Percentiles rank a stretch among this genome's conserved stretches.
Evolutionary conservation across 1,284 basidiomycete species (phyloP).

Genomic region (Apiotrichum akiyoshidainum): DNA sequence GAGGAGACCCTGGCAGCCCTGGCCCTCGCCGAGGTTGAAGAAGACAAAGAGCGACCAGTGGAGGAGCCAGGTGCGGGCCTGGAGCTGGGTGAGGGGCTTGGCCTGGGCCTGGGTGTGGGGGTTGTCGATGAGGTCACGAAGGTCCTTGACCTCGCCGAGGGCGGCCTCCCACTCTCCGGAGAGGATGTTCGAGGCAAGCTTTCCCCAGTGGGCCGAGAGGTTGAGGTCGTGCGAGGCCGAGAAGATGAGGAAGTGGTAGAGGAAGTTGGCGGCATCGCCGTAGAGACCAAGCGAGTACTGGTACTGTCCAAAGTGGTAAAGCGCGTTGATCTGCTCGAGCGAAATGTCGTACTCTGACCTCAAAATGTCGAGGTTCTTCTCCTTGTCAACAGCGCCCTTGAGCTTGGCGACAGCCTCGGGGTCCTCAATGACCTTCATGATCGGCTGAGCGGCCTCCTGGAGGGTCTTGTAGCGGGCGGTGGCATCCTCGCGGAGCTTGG

Average conservation of each 20-base stretch:
- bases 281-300: conserved; percentile 98
- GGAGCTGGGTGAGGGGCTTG: conserved; percentile 73
- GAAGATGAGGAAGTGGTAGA: conserved; percentile 97
- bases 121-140: conserved; percentile 84
- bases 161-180: conserved; percentile 92
- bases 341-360: conserved; percentile 91
- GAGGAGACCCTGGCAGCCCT: conserved; percentile 73
- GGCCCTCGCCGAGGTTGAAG: conserved; percentile 91
- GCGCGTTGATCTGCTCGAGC: conserved; percentile 86
- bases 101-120: conserved; percentile 54
- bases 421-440: conserved; percentile 93
- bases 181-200: conserved; percentile 93
- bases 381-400: conserved; percentile 83
- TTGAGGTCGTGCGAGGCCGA: conserved; percentile 88
- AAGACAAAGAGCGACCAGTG: conserved; percentile 99
- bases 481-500: conserved; percentile 71
- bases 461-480: conserved; percentile 79
- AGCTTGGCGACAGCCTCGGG: conserved; percentile 76
- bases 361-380: conserved; percentile 89
- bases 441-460: conserved; percentile 83
- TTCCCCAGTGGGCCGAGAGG: conserved; percentile 96
- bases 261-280: conserved; percentile 90
- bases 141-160: conserved; percentile 86
- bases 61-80: conserved; percentile 93
- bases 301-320: conserved; percentile 98